Evolutionary conservation across 2,329 filamentous ascomycete species (phyloP).

Genomic region (Daldinia sp.): DNA sequence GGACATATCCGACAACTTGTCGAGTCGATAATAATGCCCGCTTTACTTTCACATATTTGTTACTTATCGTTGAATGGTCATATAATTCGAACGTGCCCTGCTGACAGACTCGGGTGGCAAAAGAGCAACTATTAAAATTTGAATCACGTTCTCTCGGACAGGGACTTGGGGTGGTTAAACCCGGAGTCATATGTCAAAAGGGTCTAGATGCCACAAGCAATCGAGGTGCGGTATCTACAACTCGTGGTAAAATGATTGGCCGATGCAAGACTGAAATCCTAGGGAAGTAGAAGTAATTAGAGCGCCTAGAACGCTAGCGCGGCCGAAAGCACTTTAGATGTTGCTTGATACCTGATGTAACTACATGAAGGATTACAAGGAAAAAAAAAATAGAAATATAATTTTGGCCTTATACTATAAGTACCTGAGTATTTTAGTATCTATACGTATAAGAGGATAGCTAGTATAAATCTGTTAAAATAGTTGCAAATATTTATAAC

Average conservation of each 20-base stretch:
- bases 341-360: neutral
- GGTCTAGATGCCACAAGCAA: slow-evolving; percentile 11
- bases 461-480: neutral
- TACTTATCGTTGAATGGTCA: too few relatives aligned
- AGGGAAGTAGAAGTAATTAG: slow-evolving; percentile 2
- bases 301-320: neutral
- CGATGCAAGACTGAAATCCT: slow-evolving; percentile 20
- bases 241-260: slow-evolving; percentile 44
- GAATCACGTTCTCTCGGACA: slow-evolving; percentile 9
- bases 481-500: too few relatives aligned
- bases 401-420: too few relatives aligned
- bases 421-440: too few relatives aligned
- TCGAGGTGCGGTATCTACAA: slow-evolving; percentile 24
- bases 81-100: neutral
- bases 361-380: neutral
- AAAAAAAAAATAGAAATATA: neutral
- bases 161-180: neutral
- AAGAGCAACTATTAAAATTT: neutral
- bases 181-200: slow-evolving; percentile 24
- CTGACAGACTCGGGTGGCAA: neutral
- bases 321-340: neutral
- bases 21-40: too few relatives aligned
- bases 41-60: too few relatives aligned
- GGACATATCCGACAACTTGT: too few relatives aligned
- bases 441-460: too few relatives aligned